Evolutionary conservation across 2,329 filamentous ascomycete species (phyloP), one percentile per base, ranked within the genome.

Genomic region (Calonectria multiphialidica): DNA sequence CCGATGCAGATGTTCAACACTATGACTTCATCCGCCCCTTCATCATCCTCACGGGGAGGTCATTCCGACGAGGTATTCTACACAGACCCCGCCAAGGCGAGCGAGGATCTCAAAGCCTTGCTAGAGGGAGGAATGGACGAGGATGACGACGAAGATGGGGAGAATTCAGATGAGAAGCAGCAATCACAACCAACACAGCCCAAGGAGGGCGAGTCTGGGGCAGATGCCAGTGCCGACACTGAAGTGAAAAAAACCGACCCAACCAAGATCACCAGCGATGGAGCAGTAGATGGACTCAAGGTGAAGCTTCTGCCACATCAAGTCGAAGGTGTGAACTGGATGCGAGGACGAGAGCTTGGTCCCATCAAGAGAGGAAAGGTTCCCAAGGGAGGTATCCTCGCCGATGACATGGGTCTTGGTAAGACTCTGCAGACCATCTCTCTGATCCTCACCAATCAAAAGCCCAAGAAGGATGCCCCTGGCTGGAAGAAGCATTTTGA

Each of bases 371-470:
- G 93, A 77, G 94, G 94, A 71, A 90, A 87, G 73, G 90, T 97
- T 12, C 95, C 96, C 35, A 97, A 97, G 78, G 97, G 97, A 42
- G 97, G 97, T 21, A 98, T 99, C 74, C 89, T 99, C 42, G 97
- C 97, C 21, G 97, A 99, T 80, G 97, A 99, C 81, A 97, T 98
- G 96, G 96, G 96, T 76, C 87, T 98, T 16, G 97, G 97, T 71
- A 99, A 99, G 87, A 99, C 97, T 0, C 90, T 99, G 16, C 97
- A 99, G 84, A 95, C 96, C 1, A 94, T 99, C 70, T 93, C 96
- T 1, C 88, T 98, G 37, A 93, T 99, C 49, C 88, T 99, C 44
- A 93, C 90, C 68, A 98, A 98, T 79, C 90, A 91, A 21, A 95
- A 93, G 78, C 92, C 94, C 3, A 70, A 76, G 5, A 88, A 89